A percentile compares a stretch with the other conserved stretches of the same genome.
Evolutionary conservation across 805 yeast species (phyloP).

Genomic region (Starmerella etchellsii): DNA sequence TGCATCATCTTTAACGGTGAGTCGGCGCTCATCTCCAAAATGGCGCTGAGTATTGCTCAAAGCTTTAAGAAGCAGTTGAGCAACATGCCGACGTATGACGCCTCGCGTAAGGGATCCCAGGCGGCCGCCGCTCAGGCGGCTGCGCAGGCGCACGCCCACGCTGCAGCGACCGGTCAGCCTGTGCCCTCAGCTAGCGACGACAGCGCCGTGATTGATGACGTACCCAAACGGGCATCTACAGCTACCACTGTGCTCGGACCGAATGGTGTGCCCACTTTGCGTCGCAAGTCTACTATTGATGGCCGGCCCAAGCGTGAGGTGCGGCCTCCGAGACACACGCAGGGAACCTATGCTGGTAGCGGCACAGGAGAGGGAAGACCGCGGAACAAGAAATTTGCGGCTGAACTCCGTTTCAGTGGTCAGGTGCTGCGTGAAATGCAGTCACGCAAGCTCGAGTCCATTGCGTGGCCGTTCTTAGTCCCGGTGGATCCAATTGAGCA

Average conservation of each 20-base stretch:
- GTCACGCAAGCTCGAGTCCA: conserved; percentile 70
- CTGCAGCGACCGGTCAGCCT: conserved; percentile 1
- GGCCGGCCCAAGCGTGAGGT: conserved; percentile 92
- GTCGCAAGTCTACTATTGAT: conserved; percentile 57
- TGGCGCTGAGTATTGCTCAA: conserved; percentile 84
- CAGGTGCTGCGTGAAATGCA: conserved; percentile 69
- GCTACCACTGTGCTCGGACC: conserved; percentile 16
- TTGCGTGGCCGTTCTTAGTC: conserved; percentile 77
- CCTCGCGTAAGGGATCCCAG: conserved; percentile 23
- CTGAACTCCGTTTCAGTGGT: conserved; percentile 77
- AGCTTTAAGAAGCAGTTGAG: conserved; percentile 87
- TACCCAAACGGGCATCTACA: background rate
- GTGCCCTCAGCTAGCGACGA: background rate
- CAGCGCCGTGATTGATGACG: background rate
- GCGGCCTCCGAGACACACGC: conserved; percentile 91
- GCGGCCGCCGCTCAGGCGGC: conserved; percentile 29
- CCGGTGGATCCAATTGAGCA: conserved; percentile 95
- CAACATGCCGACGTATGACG: conserved; percentile 62
- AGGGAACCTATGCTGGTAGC: conserved; percentile 51
- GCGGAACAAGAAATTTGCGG: conserved; percentile 68
- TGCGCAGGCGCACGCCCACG: conserved; percentile 12
- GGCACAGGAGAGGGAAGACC: conserved; percentile 48
- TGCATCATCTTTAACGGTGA: conserved; percentile 79
- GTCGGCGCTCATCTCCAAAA: conserved; percentile 67
- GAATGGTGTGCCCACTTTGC: conserved; percentile 44